phyloP scores from a whole-genome alignment of 441 rosid species.

The Francoa sonchifolia region DNA sequence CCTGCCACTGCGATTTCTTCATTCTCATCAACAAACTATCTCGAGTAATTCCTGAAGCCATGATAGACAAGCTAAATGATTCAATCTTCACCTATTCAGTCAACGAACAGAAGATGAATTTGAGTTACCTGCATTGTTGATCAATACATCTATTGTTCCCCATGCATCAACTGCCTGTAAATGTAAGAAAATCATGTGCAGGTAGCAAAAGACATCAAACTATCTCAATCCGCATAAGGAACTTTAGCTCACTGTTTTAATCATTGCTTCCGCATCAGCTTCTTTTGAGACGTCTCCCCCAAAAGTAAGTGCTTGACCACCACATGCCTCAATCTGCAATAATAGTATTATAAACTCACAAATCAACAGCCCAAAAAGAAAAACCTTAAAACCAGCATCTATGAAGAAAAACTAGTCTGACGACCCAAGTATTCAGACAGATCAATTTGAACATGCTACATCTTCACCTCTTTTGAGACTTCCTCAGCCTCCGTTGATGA shows the following conservation, averaged over 20 bases:
- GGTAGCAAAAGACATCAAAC: constrained; percentile 1
- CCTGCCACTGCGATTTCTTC: constrained; percentile 90
- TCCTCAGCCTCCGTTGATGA: constrained; percentile 91
- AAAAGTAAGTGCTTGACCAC: constrained; percentile 85
- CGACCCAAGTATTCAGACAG: no score
- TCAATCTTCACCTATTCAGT: constrained; percentile 6
- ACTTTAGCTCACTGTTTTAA: constrained; percentile 62
- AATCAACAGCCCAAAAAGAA: neutral
- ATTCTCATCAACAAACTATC: constrained; percentile 85
- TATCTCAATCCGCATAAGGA: constrained; percentile 6
- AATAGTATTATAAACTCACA: no score
- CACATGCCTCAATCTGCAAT: constrained; percentile 66
- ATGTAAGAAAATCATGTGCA: constrained; percentile 11
- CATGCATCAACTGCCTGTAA: constrained; percentile 80
- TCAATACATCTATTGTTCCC: constrained; percentile 84
- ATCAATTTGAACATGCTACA: no score
- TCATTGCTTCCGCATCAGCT: constrained; percentile 84
- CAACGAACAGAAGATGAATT: neutral
- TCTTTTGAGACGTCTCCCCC: constrained; percentile 92
- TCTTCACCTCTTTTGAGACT: constrained; percentile 67
- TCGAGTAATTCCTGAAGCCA: constrained; percentile 66
- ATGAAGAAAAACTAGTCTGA: no score
- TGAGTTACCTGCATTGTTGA: constrained; percentile 76
- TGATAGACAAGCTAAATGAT: constrained; percentile 9
- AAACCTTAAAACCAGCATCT: no score